A percentile compares a stretch with the other conserved stretches of the same genome.
Conservation (phyloP, 805 yeast genomes). For the Barnettozyma botsteinii region DNA sequence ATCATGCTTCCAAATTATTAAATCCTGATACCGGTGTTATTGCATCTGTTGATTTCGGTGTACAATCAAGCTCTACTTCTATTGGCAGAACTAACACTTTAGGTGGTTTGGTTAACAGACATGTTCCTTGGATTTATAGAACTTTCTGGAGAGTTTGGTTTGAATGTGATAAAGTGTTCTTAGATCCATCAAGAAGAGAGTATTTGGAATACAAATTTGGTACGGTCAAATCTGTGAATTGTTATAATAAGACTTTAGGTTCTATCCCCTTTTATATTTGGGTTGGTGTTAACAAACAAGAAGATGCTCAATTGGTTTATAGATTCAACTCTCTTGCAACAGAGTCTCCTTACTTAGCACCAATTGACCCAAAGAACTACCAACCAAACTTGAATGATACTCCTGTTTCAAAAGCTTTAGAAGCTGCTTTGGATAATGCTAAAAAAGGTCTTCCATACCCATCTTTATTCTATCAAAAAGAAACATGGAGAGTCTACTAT, state of each 20-base stretch:
- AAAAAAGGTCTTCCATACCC: constrained; percentile 71
- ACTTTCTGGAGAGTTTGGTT: constrained; percentile 88
- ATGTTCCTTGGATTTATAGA: constrained; percentile 70
- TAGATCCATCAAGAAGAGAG: constrained; percentile 77
- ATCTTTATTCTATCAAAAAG: constrained; percentile 70
- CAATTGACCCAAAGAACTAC: constrained; percentile 29
- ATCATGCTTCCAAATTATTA: constrained; percentile 51
- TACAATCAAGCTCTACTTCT: constrained; percentile 58
- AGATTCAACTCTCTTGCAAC: constrained; percentile 68
- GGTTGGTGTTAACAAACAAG: constrained; percentile 66
- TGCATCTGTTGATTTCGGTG: constrained; percentile 76
- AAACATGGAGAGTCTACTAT: constrained; percentile 74
- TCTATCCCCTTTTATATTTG: constrained; percentile 78
- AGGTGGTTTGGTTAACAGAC: constrained; percentile 68
- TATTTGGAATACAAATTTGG: constrained; percentile 80
- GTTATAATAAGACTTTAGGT: constrained; percentile 60
- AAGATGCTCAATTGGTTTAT: constrained; percentile 43
- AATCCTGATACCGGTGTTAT: constrained; percentile 53
- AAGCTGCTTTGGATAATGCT: constrained; percentile 61
- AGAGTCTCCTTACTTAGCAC: constrained; percentile 77
- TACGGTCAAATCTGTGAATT: constrained; percentile 67
- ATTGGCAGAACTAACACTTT: constrained; percentile 66
- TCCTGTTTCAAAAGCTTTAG: constrained; percentile 63
- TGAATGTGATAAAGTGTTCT: constrained; percentile 73
- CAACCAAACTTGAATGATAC: constrained; percentile 19